Conservation (phyloP, 345 rosid species). For the Linum tenue region DNA sequence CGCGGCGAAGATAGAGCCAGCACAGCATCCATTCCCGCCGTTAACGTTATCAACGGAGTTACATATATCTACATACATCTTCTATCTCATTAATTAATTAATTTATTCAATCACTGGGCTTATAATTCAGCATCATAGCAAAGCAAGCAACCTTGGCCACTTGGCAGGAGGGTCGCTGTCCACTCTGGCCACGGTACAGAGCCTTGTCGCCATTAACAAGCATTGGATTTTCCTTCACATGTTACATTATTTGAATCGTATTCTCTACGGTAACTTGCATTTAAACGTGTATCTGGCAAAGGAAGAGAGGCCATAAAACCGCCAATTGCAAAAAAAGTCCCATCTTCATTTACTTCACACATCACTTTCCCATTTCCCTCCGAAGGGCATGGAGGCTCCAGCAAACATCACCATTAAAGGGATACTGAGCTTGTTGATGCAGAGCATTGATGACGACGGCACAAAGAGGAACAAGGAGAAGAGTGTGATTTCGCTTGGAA, state of each 20-base stretch:
- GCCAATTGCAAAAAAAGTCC: not conserved
- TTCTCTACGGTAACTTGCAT: too few species aligned
- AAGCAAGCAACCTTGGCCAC: too few species aligned
- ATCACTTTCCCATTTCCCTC: not conserved
- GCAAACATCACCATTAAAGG: slow-evolving; percentile 71
- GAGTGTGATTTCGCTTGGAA: slow-evolving; percentile 60
- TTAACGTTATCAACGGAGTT: not conserved
- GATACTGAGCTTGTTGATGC: slow-evolving; percentile 53
- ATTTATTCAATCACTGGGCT: too few species aligned
- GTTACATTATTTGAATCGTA: too few species aligned
- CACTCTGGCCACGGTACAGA: too few species aligned
- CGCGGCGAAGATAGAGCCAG: not conserved
- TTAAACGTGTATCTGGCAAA: not conserved
- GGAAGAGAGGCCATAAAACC: not conserved
- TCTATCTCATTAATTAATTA: too few species aligned
- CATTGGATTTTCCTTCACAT: too few species aligned
- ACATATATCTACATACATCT: too few species aligned
- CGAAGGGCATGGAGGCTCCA: slow-evolving; percentile 24
- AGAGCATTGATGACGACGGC: slow-evolving; percentile 31
- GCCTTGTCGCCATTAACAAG: too few species aligned
- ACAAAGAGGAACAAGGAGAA: slow-evolving; percentile 13
- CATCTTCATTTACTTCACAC: too few species aligned
- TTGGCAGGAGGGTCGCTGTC: too few species aligned
- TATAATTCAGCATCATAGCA: too few species aligned
- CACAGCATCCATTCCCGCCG: not conserved